Percentiles rank a stretch among this genome's conserved stretches.
phyloP scores from a whole-genome alignment of 2,329 filamentous ascomycete species.

The Phialocephala sp. region DNA sequence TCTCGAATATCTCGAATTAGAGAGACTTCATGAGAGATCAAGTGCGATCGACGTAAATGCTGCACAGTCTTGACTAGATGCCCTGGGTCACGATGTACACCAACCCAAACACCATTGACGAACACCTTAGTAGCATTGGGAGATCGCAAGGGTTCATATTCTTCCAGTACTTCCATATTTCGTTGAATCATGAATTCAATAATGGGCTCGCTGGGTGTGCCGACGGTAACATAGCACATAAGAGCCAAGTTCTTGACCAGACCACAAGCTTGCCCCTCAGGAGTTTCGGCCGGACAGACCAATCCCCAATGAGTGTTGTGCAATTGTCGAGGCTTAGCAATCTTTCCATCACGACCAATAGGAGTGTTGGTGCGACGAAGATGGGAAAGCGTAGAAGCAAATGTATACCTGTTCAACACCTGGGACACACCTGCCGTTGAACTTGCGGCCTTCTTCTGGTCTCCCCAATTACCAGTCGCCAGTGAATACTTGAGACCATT shows the following conservation, averaged over 20 bases:
- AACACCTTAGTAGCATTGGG: constrained; percentile 98
- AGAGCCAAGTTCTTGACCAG: constrained; percentile 96
- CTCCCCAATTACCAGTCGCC: constrained; percentile 98
- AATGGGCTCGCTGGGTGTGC: constrained; percentile 87
- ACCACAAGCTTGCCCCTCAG: constrained; percentile 97
- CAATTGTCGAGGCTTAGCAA: constrained; percentile 95
- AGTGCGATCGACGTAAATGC: constrained; percentile 77
- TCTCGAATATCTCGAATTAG: constrained; percentile 96
- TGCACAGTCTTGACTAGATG: constrained; percentile 82
- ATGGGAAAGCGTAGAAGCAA: constrained; percentile 95
- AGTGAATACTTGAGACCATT: constrained; percentile 96
- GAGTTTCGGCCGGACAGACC: constrained; percentile 96
- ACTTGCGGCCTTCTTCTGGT: constrained; percentile 97
- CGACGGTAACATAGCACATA: constrained; percentile 98
- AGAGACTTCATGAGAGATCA: constrained; percentile 90
- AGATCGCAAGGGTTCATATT: constrained; percentile 85
- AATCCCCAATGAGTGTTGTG: constrained; percentile 99
- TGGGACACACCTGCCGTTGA: constrained; percentile 97
- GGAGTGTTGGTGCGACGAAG: constrained; percentile 96
- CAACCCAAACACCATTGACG: constrained; percentile 97
- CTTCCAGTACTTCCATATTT: constrained; percentile 95
- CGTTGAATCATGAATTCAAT: constrained; percentile 94
- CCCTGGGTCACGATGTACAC: constrained; percentile 87
- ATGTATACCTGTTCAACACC: constrained; percentile 97
- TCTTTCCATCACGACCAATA: constrained; percentile 95